Conservation (phyloP, 345 rosid genomes). For the Turnera subulata region DNA sequence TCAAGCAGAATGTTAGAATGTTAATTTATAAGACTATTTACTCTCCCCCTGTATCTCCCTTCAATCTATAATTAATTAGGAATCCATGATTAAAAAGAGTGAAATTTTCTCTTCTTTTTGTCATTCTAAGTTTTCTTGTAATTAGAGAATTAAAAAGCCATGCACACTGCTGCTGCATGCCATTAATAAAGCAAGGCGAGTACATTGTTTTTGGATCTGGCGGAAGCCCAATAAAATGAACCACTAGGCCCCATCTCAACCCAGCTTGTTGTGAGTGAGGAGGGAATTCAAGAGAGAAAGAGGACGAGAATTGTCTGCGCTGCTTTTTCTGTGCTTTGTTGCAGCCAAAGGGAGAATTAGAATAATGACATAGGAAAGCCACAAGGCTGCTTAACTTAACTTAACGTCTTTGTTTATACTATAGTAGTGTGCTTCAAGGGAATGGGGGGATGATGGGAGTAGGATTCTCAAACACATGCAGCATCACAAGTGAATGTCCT, state of each 20-base stretch:
- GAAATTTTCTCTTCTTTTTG: too few species aligned
- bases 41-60: too few species aligned
- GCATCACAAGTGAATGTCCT: slow-evolving; percentile 30
- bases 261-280: too few species aligned
- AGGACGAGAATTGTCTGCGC: background rate
- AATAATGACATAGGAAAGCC: background rate
- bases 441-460: slow-evolving; percentile 20
- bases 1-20: too few species aligned
- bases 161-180: too few species aligned
- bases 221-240: background rate
- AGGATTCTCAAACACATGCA: slow-evolving; percentile 42
- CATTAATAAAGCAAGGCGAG: too few species aligned
- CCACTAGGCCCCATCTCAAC: slow-evolving; percentile 1
- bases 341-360: background rate
- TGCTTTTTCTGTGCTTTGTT: background rate
- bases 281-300: background rate
- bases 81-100: too few species aligned
- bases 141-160: too few species aligned
- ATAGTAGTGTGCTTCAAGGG: background rate
- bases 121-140: too few species aligned
- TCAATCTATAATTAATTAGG: too few species aligned
- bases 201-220: background rate
- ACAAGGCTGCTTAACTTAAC: slow-evolving; percentile 1
- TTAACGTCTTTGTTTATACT: background rate
- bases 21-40: too few species aligned